Evolutionary conservation across 208 protist species (phyloP).

Genomic region (Crithidia brevicula): DNA sequence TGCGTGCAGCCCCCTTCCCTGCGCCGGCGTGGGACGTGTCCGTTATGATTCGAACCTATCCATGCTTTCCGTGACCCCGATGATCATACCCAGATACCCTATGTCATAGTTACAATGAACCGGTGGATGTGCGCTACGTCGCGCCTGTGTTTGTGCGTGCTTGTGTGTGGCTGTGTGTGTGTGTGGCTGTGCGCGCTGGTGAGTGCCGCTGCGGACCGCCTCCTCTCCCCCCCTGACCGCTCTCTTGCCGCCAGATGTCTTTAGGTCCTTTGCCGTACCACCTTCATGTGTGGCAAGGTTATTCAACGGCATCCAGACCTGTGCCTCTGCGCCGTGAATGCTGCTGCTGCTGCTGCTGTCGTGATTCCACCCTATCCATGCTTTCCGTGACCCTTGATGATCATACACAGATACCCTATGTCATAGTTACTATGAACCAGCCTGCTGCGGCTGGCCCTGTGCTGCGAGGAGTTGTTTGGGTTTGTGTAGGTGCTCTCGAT

Average conservation of each 20-base stretch:
- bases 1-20: too few species aligned
- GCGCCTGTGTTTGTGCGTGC: constrained; percentile 11
- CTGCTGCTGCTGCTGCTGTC: background rate
- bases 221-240: too few species aligned
- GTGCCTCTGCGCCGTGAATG: too few species aligned
- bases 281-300: constrained; percentile 21
- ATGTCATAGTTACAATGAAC: constrained; percentile 35
- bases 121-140: too few species aligned
- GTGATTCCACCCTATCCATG: constrained; percentile 35
- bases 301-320: constrained; percentile 39
- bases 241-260: too few species aligned
- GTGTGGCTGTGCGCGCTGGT: too few species aligned
- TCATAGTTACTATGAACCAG: constrained; percentile 23
- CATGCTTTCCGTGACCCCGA: constrained; percentile 35
- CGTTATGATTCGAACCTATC: constrained; percentile 31
- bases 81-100: constrained; percentile 23
- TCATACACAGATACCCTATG: constrained; percentile 31
- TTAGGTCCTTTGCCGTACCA: constrained; percentile 34
- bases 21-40: background rate
- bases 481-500: background rate
- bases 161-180: background rate
- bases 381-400: constrained; percentile 37
- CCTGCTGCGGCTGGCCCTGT: background rate
- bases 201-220: too few species aligned
- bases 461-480: background rate